Evolutionary conservation across 441 rosid species (phyloP).

Genomic region (Metrosideros polymorpha): DNA sequence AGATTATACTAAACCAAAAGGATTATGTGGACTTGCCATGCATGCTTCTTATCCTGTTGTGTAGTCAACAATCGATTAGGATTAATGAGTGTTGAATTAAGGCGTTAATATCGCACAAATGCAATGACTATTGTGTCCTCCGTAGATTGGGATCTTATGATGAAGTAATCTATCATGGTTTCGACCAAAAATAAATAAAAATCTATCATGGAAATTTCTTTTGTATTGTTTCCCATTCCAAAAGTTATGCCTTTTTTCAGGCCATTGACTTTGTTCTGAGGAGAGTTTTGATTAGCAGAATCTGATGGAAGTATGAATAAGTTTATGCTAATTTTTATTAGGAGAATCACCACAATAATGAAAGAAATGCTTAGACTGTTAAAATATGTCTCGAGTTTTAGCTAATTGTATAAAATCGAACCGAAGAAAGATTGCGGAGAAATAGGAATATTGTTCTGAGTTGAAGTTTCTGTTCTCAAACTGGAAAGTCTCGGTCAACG

Average conservation of each 20-base stretch:
- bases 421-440: too few relatives aligned
- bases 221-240: not conserved
- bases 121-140: not conserved
- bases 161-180: too few relatives aligned
- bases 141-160: not conserved
- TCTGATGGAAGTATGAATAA: not conserved
- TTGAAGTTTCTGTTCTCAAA: too few relatives aligned
- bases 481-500: too few relatives aligned
- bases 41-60: not conserved
- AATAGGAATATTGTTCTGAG: too few relatives aligned
- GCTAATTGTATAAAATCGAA: too few relatives aligned
- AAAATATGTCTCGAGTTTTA: too few relatives aligned
- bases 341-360: not conserved
- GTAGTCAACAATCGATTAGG: not conserved
- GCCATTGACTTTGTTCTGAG: not conserved
- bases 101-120: not conserved
- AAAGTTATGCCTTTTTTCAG: not conserved
- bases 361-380: not conserved
- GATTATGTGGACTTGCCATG: not conserved
- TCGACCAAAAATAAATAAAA: too few relatives aligned
- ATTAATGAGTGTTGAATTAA: not conserved
- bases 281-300: not conserved
- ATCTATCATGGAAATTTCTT: not conserved
- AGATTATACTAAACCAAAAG: not conserved
- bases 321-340: not conserved